Evolutionary conservation across 768 basidiomycete genomes (phyloP).

Genomic region (Boletus sp.): DNA sequence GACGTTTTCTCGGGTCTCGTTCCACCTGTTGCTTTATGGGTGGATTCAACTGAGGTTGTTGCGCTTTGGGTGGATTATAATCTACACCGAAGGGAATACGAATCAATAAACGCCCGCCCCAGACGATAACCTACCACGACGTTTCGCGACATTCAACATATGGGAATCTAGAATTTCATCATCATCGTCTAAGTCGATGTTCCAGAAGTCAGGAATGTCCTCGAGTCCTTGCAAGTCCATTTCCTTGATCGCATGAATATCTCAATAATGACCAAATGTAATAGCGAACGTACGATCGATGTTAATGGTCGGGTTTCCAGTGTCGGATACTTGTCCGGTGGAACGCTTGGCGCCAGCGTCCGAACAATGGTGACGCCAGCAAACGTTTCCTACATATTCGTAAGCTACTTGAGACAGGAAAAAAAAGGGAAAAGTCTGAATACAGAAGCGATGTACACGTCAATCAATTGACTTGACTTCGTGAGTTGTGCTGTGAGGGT

Average conservation of each 20-base stretch:
- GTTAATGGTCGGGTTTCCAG: conserved; percentile 67
- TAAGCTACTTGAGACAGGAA: conserved; percentile 11
- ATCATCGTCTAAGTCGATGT: conserved; percentile 36
- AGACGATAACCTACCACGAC: conserved; percentile 15
- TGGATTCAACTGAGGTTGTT: conserved; percentile 1
- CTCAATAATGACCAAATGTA: background rate
- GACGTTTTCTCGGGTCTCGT: conserved; percentile 37
- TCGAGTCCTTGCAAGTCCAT: conserved; percentile 64
- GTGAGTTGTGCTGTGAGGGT: conserved; percentile 55
- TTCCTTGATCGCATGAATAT: conserved; percentile 43
- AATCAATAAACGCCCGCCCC: background rate
- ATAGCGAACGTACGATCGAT: conserved; percentile 42
- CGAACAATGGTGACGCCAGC: conserved; percentile 60
- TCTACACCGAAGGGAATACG: background rate
- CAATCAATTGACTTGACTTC: conserved; percentile 72
- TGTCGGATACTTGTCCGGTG: conserved; percentile 58
- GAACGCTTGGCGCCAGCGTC: conserved; percentile 56
- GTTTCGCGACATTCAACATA: conserved; percentile 36
- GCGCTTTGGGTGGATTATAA: background rate
- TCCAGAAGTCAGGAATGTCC: conserved; percentile 68
- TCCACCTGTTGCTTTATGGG: conserved; percentile 3
- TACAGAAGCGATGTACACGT: conserved; percentile 63
- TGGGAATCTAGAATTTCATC: conserved; percentile 19
- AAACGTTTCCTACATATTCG: conserved; percentile 55
- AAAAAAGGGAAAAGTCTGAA: conserved; percentile 1